Percentiles rank a stretch among this genome's conserved stretches.
Evolutionary conservation across 441 rosid genomes (phyloP).

Genomic region (Pelargonium citronellum): DNA sequence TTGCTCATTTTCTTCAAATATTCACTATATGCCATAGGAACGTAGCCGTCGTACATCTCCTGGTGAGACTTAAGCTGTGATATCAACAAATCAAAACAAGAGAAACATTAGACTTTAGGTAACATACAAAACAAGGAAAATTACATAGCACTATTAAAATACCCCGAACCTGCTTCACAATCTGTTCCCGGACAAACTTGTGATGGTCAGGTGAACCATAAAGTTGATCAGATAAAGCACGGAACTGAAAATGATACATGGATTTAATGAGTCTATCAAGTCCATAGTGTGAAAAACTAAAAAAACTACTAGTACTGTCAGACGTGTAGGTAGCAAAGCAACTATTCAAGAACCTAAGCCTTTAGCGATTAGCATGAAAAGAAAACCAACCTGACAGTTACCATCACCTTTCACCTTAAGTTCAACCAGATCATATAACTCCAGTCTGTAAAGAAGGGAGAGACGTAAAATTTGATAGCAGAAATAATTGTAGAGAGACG

Average conservation of each 20-base stretch:
- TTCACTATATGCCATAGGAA: conserved; percentile 62
- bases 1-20: conserved; percentile 69
- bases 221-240: conserved; percentile 85
- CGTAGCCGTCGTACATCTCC: conserved; percentile 56
- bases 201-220: conserved; percentile 79
- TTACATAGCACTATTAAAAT: conserved; percentile 11
- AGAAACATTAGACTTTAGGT: not conserved
- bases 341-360: not conserved
- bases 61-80: conserved; percentile 57
- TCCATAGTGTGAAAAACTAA: not conserved
- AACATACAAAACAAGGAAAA: conserved; percentile 15
- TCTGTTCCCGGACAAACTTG: conserved; percentile 59
- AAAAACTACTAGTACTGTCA: conserved; percentile 7
- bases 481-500: not conserved
- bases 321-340: not conserved
- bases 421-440: conserved; percentile 41
- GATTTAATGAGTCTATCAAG: conserved; percentile 6
- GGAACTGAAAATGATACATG: conserved; percentile 48
- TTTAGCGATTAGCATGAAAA: conserved; percentile 2
- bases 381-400: conserved; percentile 44
- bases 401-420: conserved; percentile 52
- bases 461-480: not conserved
- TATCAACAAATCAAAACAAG: conserved; percentile 16
- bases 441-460: conserved; percentile 27
- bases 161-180: conserved; percentile 58